Conservation (phyloP, 2,329 filamentous ascomycete genomes). For the Diaporthe vexans region DNA sequence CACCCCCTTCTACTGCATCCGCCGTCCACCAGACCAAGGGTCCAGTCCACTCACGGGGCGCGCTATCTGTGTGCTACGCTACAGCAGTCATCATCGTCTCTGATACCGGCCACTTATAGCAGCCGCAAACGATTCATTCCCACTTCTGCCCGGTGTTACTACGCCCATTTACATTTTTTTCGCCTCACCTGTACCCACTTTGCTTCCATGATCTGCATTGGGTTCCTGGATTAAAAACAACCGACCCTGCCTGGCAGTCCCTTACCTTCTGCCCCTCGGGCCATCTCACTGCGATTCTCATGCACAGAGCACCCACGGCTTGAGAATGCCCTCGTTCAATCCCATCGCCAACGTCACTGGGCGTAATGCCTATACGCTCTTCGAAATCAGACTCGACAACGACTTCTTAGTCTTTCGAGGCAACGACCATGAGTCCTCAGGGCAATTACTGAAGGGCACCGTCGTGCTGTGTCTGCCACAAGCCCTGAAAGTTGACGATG, state of each 20-base stretch:
- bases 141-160: conserved; percentile 38
- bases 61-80: neutral
- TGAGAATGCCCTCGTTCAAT: conserved; percentile 69
- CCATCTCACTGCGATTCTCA: conserved; percentile 9
- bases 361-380: conserved; percentile 66
- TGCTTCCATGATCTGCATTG: conserved; percentile 39
- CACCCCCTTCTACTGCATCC: conserved; percentile 4
- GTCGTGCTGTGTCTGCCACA: conserved; percentile 81
- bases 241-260: conserved; percentile 30
- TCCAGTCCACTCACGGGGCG: conserved; percentile 9
- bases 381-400: conserved; percentile 77
- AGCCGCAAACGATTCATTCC: conserved; percentile 31
- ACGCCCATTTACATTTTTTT: conserved; percentile 36
- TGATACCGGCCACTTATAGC: conserved; percentile 36
- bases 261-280: conserved; percentile 24
- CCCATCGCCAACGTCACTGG: conserved; percentile 67
- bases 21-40: conserved; percentile 12
- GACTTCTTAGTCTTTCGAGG: conserved; percentile 86
- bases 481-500: conserved; percentile 78
- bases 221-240: conserved; percentile 41
- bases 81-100: conserved; percentile 28
- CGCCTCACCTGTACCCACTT: conserved; percentile 37
- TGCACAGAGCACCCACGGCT: conserved; percentile 15
- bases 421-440: conserved; percentile 80
- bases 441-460: conserved; percentile 80